Base-by-base conservation (phyloP, 2,329 filamentous ascomycete species). In the Verticillium albo-atrum region DNA sequence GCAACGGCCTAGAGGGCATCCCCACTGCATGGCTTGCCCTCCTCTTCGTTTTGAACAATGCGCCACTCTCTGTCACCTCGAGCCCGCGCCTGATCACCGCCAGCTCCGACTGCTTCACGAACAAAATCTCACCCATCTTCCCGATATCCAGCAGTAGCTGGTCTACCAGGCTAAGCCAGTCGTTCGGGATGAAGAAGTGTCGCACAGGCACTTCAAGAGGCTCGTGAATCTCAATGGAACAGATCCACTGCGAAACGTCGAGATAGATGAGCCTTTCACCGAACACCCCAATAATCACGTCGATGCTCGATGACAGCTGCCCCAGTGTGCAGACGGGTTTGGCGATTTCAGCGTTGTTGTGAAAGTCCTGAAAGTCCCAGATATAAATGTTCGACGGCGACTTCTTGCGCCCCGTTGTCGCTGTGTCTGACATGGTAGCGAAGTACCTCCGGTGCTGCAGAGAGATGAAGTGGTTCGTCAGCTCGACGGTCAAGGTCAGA, bases 141-240 rank as follows among this genome's bases (percentile, higher is more conserved):
- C 63, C 56, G 9, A 66, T 23, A 2, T 59, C 63, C 17, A 63
- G 35, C 5, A 61, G 25, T 12, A 63, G 54, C 17, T 47, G 35
- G 30, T 56, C 28, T 12, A 60, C 52, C 17, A 60, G 56, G 28
- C 58, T 60, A 14, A 64, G 26, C 64, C 65, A 68, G 58, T 67
- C 61, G 12, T 56, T 58, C 4, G 67, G 67, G n/a, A 68, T 26
- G 57, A 67, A 67, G 60, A 67, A 68, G 47, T 68, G 65, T 2
- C 62, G 59, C 12, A 62, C 54, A 26, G 51, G 54, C 6, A 35
- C 34, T 26, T 25, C 35, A 30, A 20, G 15, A 26, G 30, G 42
- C 5, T 52, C 32, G 12, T 14, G 20, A 23, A 62, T 50, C 15
- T 61, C 55, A 1, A 32, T 23, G 55, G 51, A 56, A 15, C 54